These are phyloP conservation scores for Amanita fuliginea DNA, from an alignment of 768 basidiomycete species.

Conservation along the genomic window DNA sequence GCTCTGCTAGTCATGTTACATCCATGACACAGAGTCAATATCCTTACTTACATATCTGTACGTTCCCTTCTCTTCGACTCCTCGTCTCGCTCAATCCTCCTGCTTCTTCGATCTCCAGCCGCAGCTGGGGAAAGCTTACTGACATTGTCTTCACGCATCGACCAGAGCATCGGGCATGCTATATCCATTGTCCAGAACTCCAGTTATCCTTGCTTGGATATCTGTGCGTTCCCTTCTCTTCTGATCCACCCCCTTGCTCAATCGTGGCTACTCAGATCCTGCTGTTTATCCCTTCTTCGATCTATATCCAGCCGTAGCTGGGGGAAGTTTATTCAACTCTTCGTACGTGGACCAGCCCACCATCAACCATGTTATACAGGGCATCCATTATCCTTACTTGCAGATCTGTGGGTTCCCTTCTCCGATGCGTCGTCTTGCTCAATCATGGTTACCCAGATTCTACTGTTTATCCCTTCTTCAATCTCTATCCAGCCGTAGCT, in stretches of 20 bases:
- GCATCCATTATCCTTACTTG: slow-evolving; percentile 14
- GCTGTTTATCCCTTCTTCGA: slow-evolving; percentile 13
- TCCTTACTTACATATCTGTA: too few relatives aligned
- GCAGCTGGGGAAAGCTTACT: too few relatives aligned
- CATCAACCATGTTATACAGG: not conserved
- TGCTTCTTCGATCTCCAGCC: slow-evolving; percentile 1
- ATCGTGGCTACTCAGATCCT: slow-evolving; percentile 6
- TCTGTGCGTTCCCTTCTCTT: not conserved
- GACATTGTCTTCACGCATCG: slow-evolving; percentile 5
- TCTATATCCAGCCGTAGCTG: slow-evolving; percentile 11
- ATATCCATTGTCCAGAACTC: too few relatives aligned
- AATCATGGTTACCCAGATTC: slow-evolving; percentile 21
- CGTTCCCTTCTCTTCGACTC: too few relatives aligned
- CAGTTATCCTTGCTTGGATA: slow-evolving; percentile 26
- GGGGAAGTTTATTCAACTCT: too few relatives aligned
- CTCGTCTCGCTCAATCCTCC: not conserved
- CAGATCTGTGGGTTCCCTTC: slow-evolving; percentile 18
- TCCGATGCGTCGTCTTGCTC: not conserved
- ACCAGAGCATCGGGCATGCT: slow-evolving; percentile 12
- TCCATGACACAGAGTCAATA: too few relatives aligned
- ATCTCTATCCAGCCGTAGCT: slow-evolving; percentile 11
- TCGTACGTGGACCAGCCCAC: not conserved
- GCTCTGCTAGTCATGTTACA: too few relatives aligned
- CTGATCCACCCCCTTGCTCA: too few relatives aligned
- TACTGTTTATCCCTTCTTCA: slow-evolving; percentile 17